Evolutionary conservation across 768 basidiomycete species (phyloP), one percentile per base, ranked within the genome.

Genomic region (Holtermanniella nyarrowii): DNA sequence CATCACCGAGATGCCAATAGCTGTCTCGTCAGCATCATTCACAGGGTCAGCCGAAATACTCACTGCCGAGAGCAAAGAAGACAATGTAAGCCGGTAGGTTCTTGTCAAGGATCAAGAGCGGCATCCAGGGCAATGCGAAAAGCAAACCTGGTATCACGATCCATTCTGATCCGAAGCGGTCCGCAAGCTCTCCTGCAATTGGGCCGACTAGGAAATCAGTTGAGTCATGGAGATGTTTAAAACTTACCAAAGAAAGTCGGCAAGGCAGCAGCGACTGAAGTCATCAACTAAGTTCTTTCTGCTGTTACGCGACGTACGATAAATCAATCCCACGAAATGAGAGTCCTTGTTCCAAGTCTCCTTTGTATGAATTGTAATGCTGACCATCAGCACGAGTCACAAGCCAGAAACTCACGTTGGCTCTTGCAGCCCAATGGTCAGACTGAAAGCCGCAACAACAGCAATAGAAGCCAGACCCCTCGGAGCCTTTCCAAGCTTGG

Each of bases 341-440:
- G 63, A 50, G 20, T 57, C 49, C 47, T 62, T 65, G 37, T 62
- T 22, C 63, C 63, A 65, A 1, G 57, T 50, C 13, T 26, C 26
- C 39, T 65, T 46, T 21, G 62, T 49, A 5, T 55, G 58, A 10
- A 65, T 24, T 2, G 63, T 62, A 27, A 65, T 22, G 16, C 46
- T 58, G 46, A 45, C 11, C 0, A 49, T 12, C 60, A 58, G 50
- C n/a, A n/a, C n/a, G n/a, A n/a, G n/a, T n/a, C n/a, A n/a, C n/a
- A n/a, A n/a, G n/a, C n/a, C n/a, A n/a, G n/a, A n/a, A n/a, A 50
- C 62, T 54, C 26, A 63, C 61, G 63, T 60, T 10, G 63, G 60
- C 37, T 65, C 63, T 14, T 57, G 46, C 7, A 54, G 46, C 39
- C 60, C 63, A 11, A 65, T 37, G 18, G 56, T 42, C 37, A 54